phyloP scores from a whole-genome alignment of 306 rosid genomes.

The Nissolia schottii region DNA sequence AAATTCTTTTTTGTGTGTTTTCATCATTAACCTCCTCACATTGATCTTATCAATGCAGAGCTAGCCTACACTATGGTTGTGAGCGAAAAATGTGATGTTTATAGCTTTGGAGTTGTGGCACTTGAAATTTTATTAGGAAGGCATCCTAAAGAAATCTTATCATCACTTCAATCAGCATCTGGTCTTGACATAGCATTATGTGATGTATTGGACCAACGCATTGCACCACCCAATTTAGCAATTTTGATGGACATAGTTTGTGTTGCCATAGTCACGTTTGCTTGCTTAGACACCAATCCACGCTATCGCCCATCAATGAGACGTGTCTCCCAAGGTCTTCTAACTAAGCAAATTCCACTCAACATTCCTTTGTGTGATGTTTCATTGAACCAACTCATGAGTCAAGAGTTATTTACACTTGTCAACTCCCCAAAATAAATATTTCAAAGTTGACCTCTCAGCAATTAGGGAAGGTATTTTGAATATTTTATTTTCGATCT shows the following conservation, averaged over 20 bases:
- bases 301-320: not conserved
- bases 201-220: not conserved
- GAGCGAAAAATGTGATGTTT: not conserved
- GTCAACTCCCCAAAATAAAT: not conserved
- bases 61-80: not conserved
- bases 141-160: not conserved
- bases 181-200: not conserved
- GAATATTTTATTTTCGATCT: too few species aligned
- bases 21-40: not conserved
- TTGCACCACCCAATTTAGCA: not conserved
- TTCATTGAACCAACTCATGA: not conserved
- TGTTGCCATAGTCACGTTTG: not conserved
- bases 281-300: not conserved
- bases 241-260: not conserved
- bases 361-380: not conserved
- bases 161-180: not conserved
- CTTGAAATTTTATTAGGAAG: not conserved
- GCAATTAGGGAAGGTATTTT: not conserved
- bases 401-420: not conserved
- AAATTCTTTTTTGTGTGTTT: too few species aligned
- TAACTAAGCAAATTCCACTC: not conserved
- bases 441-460: not conserved
- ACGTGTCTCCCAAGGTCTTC: not conserved
- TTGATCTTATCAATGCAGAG: not conserved
- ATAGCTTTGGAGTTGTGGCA: conserved; percentile 1